Percentiles rank a stretch among this genome's conserved stretches.
Conservation (phyloP, 192 early-diverging fungal species). For the Coemansia sp. region DNA sequence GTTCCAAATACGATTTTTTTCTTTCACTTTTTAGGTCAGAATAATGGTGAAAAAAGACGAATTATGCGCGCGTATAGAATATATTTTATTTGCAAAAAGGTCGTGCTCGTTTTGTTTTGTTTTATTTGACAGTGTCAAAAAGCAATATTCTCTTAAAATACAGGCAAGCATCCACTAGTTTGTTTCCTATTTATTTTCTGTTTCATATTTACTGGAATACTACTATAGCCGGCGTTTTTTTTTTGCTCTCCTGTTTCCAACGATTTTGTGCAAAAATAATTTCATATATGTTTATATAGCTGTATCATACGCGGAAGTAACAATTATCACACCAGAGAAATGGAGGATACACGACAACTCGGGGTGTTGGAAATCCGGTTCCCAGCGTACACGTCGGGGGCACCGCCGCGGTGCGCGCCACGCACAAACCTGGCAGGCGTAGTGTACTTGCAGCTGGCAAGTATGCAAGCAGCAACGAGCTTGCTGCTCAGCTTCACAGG, state of each 20-base stretch:
- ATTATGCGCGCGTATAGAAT: slow-evolving; percentile 13
- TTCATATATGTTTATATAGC: not conserved
- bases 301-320: not conserved
- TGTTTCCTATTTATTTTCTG: too few relatives aligned
- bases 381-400: slow-evolving; percentile 48
- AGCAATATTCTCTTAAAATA: too few relatives aligned
- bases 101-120: too few relatives aligned
- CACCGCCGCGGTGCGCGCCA: slow-evolving; percentile 40
- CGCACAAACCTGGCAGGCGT: slow-evolving; percentile 47
- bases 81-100: not conserved
- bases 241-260: too few relatives aligned
- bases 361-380: slow-evolving; percentile 42
- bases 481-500: slow-evolving; percentile 38
- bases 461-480: slow-evolving; percentile 23
- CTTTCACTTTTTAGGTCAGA: not conserved
- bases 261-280: too few relatives aligned
- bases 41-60: not conserved
- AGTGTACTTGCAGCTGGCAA: slow-evolving; percentile 32
- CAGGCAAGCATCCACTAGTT: too few relatives aligned
- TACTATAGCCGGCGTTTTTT: not conserved
- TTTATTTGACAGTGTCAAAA: too few relatives aligned
- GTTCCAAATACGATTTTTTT: not conserved
- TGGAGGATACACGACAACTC: not conserved
- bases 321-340: not conserved
- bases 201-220: not conserved